Conservation (phyloP, 2,329 filamentous ascomycete genomes). For the Aplosporella prunicola region DNA sequence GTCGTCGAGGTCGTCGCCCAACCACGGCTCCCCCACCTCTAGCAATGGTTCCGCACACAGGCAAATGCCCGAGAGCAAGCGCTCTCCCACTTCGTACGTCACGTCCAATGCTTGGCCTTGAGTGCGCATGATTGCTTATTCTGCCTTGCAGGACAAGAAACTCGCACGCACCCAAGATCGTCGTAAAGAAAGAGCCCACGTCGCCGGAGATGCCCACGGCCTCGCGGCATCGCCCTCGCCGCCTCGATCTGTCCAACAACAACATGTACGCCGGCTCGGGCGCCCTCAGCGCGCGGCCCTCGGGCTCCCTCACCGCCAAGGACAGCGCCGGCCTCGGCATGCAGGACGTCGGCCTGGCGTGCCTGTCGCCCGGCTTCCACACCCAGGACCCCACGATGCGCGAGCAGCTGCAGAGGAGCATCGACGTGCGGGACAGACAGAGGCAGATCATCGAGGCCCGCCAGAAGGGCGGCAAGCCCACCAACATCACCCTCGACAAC, state of each 20-base stretch:
- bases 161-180: slow-evolving; percentile 60
- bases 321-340: slow-evolving; percentile 66
- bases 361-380: slow-evolving; percentile 88
- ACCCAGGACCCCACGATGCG: slow-evolving; percentile 96
- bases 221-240: slow-evolving; percentile 64
- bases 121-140: not conserved
- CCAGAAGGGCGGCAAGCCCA: slow-evolving; percentile 48
- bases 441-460: slow-evolving; percentile 89
- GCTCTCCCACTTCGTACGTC: slow-evolving; percentile 43
- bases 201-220: slow-evolving; percentile 73
- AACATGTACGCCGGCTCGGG: slow-evolving; percentile 37
- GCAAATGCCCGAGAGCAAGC: slow-evolving; percentile 41
- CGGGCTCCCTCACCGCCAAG: slow-evolving; percentile 62
- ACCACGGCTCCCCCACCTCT: slow-evolving; percentile 22
- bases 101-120: slow-evolving; percentile 11
- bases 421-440: slow-evolving; percentile 89
- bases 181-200: slow-evolving; percentile 91
- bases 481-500: slow-evolving; percentile 20
- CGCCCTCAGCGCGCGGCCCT: slow-evolving; percentile 54
- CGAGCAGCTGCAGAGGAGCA: slow-evolving; percentile 86
- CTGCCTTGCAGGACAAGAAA: slow-evolving; percentile 41
- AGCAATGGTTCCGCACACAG: slow-evolving; percentile 27
- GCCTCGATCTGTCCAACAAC: slow-evolving; percentile 60
- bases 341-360: slow-evolving; percentile 88
- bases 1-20: slow-evolving; percentile 29